Conservation (phyloP, 1,284 basidiomycete genomes). For the Schizophyllum amplum region DNA sequence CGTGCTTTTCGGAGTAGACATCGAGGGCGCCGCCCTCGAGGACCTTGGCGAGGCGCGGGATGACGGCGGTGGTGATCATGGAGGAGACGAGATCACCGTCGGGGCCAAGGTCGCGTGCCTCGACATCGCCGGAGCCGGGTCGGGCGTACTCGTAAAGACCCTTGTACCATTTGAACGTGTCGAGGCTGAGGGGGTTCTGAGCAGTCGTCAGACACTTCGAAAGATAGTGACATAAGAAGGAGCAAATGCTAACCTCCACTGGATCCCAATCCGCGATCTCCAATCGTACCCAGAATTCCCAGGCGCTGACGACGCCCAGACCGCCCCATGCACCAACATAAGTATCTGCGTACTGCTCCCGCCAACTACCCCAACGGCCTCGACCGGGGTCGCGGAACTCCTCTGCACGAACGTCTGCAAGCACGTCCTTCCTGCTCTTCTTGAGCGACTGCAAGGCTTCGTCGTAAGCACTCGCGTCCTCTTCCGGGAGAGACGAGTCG, state of each 20-base stretch:
- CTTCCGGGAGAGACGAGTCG: slow-evolving; percentile 62
- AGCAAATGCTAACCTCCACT: slow-evolving; percentile 50
- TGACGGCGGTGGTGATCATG: slow-evolving; percentile 79
- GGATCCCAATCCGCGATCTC: slow-evolving; percentile 88
- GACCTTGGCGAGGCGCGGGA: slow-evolving; percentile 67
- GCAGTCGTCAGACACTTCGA: slow-evolving; percentile 7
- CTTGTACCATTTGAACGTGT: slow-evolving; percentile 80
- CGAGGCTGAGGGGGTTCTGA: slow-evolving; percentile 54
- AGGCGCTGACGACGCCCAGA: slow-evolving; percentile 81
- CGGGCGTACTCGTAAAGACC: slow-evolving; percentile 74
- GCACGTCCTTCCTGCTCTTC: slow-evolving; percentile 43
- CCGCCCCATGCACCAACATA: slow-evolving; percentile 89
- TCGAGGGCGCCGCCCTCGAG: slow-evolving; percentile 73
- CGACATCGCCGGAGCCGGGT: slow-evolving; percentile 32
- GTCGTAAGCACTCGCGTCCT: slow-evolving; percentile 65
- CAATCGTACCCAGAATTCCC: slow-evolving; percentile 92
- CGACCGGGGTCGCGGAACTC: slow-evolving; percentile 81
- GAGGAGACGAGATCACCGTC: slow-evolving; percentile 86
- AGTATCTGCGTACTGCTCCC: slow-evolving; percentile 68
- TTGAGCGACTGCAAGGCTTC: slow-evolving; percentile 53
- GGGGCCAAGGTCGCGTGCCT: slow-evolving; percentile 57
- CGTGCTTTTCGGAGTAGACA: slow-evolving; percentile 68
- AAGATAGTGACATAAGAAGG: neutral
- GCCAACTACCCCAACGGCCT: slow-evolving; percentile 82
- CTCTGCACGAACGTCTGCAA: slow-evolving; percentile 81